These are phyloP conservation scores for Vitis hybrid DNA, from an alignment of 177 flowering plant genomes.

Conservation along the genomic window DNA sequence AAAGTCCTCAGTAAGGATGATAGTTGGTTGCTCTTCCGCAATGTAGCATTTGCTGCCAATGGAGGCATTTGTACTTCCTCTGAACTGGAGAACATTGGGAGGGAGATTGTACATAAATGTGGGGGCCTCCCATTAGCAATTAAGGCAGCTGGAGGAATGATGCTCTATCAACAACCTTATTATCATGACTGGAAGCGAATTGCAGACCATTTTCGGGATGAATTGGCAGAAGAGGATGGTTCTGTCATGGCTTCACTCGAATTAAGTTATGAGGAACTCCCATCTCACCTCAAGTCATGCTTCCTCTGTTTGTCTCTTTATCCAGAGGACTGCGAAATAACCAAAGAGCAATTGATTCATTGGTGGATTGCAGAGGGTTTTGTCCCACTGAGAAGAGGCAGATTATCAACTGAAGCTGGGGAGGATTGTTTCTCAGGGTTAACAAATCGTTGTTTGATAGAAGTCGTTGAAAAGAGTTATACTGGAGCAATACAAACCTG, in stretches of 20 bases:
- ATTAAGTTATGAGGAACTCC: conserved; percentile 60
- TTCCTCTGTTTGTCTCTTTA: conserved; percentile 45
- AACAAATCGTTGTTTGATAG: conserved; percentile 42
- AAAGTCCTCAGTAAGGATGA: conserved; percentile 31
- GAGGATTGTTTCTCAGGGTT: conserved; percentile 43
- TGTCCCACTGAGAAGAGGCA: conserved; percentile 27
- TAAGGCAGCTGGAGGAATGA: conserved; percentile 47
- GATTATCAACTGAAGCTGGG: conserved; percentile 29
- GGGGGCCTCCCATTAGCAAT: conserved; percentile 53
- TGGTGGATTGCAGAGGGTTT: conserved; percentile 65
- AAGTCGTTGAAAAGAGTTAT: conserved; percentile 42
- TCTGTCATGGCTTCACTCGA: conserved; percentile 47
- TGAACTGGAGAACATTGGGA: conserved; percentile 37
- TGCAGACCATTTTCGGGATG: conserved; percentile 38
- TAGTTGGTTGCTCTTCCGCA: conserved; percentile 45
- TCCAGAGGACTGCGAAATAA: conserved; percentile 47
- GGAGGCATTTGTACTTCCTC: conserved; percentile 26
- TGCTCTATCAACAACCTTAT: conserved; percentile 32
- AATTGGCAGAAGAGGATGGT: conserved; percentile 34
- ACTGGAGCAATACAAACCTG: conserved; percentile 35
- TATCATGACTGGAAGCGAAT: conserved; percentile 45
- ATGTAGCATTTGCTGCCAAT: conserved; percentile 38
- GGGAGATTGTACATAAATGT: conserved; percentile 49
- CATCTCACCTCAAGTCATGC: conserved; percentile 45
- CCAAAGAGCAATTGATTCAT: conserved; percentile 40